These are phyloP conservation scores for Thalassiosira mediterranea DNA, from an alignment of 352 stramenopile genomes.

Conservation along the genomic window DNA sequence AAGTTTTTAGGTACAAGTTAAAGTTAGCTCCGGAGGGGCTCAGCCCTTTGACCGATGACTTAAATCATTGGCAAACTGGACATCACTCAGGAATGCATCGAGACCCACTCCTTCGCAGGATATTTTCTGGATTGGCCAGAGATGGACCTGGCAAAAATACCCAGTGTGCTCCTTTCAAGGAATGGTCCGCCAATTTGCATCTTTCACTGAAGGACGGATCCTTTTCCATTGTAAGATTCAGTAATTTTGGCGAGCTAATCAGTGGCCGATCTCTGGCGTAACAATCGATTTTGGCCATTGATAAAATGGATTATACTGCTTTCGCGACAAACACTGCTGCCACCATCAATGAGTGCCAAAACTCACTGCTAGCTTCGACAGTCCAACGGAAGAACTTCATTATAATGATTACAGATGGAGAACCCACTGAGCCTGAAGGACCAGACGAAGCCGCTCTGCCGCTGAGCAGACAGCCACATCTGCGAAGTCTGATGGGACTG, in stretches of 20 bases:
- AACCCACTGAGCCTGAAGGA: constrained; percentile 3
- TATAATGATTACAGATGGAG: constrained; percentile 11
- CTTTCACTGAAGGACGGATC: too few species aligned
- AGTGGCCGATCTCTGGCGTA: neutral
- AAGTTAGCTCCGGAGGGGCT: too few species aligned
- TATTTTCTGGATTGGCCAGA: too few species aligned
- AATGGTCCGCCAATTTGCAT: too few species aligned
- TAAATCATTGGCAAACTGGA: too few species aligned
- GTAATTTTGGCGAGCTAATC: neutral
- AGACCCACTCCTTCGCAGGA: too few species aligned
- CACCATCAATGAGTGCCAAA: neutral
- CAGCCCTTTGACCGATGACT: too few species aligned
- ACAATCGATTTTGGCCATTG: neutral
- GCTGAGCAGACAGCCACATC: neutral
- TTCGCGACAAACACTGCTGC: neutral
- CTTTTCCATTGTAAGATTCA: constrained; percentile 17
- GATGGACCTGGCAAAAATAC: too few species aligned
- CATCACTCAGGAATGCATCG: too few species aligned
- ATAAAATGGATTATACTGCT: neutral
- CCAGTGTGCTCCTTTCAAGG: too few species aligned
- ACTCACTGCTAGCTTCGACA: constrained; percentile 5
- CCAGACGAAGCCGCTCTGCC: neutral
- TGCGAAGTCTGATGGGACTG: constrained; percentile 5
- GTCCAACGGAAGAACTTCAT: constrained; percentile 7
- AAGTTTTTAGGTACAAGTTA: too few species aligned